Conservation (phyloP, 495 filamentous ascomycete genomes). For the Diplogelasinospora grovesii region DNA sequence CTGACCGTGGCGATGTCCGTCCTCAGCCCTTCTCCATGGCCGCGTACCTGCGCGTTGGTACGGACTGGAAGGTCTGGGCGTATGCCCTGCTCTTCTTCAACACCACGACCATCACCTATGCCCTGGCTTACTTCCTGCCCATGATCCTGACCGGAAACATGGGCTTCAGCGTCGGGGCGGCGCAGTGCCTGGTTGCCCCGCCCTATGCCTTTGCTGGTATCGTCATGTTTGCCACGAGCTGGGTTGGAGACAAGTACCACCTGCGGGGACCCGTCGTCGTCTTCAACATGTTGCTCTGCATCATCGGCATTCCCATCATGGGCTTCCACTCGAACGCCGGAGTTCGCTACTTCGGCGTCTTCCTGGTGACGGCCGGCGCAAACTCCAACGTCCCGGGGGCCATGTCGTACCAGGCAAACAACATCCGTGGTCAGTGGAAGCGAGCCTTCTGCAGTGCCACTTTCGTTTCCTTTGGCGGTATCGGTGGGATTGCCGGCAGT, state of each 20-base stretch:
- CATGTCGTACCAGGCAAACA: conserved; percentile 62
- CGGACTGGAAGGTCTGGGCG: conserved; percentile 56
- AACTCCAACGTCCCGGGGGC: conserved; percentile 55
- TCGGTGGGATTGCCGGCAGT: conserved; percentile 55
- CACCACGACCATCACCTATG: conserved; percentile 54
- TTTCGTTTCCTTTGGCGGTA: conserved; percentile 51
- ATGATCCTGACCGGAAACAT: conserved; percentile 54
- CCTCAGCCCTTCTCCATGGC: conserved; percentile 42
- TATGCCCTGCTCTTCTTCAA: conserved; percentile 55
- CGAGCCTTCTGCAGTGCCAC: conserved; percentile 55
- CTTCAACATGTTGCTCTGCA: conserved; percentile 42
- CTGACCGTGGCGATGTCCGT: conserved; percentile 51
- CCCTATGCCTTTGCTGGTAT: conserved; percentile 56
- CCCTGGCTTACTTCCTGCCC: conserved; percentile 62
- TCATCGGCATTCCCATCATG: conserved; percentile 46
- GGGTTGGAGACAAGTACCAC: conserved; percentile 50
- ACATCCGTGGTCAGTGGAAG: conserved; percentile 63
- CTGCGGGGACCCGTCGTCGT: conserved; percentile 52
- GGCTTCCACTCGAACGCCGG: conserved; percentile 44
- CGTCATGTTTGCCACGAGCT: conserved; percentile 49
- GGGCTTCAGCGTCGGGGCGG: conserved; percentile 47
- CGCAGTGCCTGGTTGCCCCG: conserved; percentile 59
- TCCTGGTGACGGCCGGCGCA: conserved; percentile 51
- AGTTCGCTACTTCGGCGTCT: conserved; percentile 58
- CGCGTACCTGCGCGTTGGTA: conserved; percentile 41